phyloP scores from a whole-genome alignment of 2,329 filamentous ascomycete genomes.

The Didymella arachidicola region DNA sequence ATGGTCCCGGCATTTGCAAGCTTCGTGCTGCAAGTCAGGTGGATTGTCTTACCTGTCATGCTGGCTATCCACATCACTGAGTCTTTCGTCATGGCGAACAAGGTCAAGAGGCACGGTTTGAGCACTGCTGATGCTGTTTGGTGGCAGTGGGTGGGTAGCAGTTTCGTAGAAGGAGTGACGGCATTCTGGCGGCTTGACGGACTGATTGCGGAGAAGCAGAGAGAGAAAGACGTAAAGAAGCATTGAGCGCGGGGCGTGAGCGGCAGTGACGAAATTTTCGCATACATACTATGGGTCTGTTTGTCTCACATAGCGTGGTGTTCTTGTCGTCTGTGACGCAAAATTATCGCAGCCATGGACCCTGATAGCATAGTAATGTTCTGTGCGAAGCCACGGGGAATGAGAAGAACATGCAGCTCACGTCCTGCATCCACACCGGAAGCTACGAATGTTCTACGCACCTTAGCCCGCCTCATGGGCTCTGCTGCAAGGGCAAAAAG shows the following conservation, averaged over 20 bases:
- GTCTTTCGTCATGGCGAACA: slow-evolving; percentile 57
- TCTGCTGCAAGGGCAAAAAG: not conserved
- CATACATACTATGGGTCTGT: no score
- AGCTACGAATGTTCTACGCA: no score
- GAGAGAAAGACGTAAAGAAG: slow-evolving; percentile 46
- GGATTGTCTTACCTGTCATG: slow-evolving; percentile 65
- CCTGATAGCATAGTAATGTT: no score
- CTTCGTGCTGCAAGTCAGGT: slow-evolving; percentile 67
- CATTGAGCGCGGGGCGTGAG: slow-evolving; percentile 27
- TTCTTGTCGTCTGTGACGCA: no score
- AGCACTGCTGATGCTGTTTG: slow-evolving; percentile 58
- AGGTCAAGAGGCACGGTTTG: slow-evolving; percentile 62
- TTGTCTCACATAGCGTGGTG: no score
- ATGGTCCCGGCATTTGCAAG: slow-evolving; percentile 63
- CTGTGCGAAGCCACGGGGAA: no score
- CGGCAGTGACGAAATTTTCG: no score
- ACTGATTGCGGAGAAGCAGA: slow-evolving; percentile 33
- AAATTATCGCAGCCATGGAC: no score
- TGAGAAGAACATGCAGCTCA: no score
- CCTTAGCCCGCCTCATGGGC: not conserved
- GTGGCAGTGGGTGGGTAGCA: slow-evolving; percentile 62
- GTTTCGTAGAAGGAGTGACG: slow-evolving; percentile 62
- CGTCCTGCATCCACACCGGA: no score
- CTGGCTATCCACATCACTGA: slow-evolving; percentile 72
- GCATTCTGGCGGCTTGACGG: slow-evolving; percentile 53